A percentile compares a stretch with the other conserved stretches of the same genome.
These are phyloP conservation scores for Spathaspora sp. DNA, from an alignment of 1,139 yeast species.

Conservation along the genomic window DNA sequence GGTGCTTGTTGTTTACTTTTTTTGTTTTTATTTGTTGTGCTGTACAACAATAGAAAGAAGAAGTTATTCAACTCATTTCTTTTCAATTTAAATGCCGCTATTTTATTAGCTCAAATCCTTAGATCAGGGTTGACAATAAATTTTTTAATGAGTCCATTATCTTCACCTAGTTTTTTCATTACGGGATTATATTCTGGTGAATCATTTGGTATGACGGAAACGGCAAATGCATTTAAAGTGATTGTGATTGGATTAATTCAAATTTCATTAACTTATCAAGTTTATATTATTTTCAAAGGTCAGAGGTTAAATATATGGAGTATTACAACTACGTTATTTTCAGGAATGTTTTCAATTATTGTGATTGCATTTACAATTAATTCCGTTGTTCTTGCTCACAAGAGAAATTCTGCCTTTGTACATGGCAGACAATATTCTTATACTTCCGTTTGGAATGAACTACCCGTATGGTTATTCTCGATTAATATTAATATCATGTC, in stretches of 20 bases:
- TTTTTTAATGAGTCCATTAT: constrained; percentile 53
- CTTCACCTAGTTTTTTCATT: constrained; percentile 48
- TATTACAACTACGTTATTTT: constrained; percentile 33
- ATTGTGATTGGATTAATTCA: constrained; percentile 61
- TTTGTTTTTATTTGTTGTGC: constrained; percentile 26
- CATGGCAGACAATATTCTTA: constrained; percentile 9
- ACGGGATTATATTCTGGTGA: constrained; percentile 41
- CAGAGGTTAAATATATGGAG: constrained; percentile 33
- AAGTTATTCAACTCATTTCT: constrained; percentile 48
- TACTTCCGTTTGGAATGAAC: constrained; percentile 35
- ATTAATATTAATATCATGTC: constrained; percentile 66
- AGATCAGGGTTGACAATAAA: constrained; percentile 60
- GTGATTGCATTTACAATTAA: constrained; percentile 57
- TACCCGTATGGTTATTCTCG: constrained; percentile 64
- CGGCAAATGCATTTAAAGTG: constrained; percentile 59
- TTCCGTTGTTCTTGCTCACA: constrained; percentile 19
- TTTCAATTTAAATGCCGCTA: constrained; percentile 63
- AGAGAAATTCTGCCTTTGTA: constrained; percentile 11
- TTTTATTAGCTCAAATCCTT: constrained; percentile 53
- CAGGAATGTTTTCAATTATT: constrained; percentile 45
- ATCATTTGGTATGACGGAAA: constrained; percentile 43
- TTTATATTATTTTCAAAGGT: constrained; percentile 61
- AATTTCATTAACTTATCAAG: constrained; percentile 67
- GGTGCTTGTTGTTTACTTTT: constrained; percentile 28
- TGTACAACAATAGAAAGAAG: constrained; percentile 44